Evolutionary conservation across 148 eudicot species (phyloP).

Genomic region (Beta vulgaris): DNA sequence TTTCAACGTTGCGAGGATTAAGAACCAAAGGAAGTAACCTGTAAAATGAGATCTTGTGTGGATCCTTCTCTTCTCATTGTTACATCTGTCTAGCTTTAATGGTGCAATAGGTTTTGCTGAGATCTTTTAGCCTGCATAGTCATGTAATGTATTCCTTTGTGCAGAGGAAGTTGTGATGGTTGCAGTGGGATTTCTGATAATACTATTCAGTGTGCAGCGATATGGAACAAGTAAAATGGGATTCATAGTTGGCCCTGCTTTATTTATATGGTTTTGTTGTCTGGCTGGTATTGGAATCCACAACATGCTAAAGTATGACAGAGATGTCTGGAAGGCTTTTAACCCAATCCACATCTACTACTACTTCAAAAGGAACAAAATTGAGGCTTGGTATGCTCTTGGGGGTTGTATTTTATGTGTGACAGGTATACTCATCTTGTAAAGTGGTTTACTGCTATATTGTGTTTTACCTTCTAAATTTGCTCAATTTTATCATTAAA

Average conservation of each 20-base stretch:
- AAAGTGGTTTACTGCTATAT: not conserved
- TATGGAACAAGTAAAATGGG: conserved; percentile 99
- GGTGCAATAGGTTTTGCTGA: conserved; percentile 3
- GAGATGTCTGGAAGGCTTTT: conserved; percentile 76
- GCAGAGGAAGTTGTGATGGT: conserved; percentile 89
- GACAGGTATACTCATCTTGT: conserved; percentile 55
- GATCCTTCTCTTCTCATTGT: not conserved
- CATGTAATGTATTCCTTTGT: conserved; percentile 21
- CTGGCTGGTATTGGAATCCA: conserved; percentile 84
- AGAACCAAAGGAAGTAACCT: no score
- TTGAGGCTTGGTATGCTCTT: conserved; percentile 91
- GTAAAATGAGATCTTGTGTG: not conserved
- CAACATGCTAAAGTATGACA: conserved; percentile 79
- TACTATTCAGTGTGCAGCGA: conserved; percentile 85
- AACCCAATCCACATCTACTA: conserved; percentile 90
- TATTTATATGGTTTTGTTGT: conserved; percentile 93
- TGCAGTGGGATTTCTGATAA: conserved; percentile 75
- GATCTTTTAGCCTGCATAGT: conserved; percentile 2
- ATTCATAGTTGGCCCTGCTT: conserved; percentile 88
- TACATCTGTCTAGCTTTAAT: not conserved
- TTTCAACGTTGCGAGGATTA: no score
- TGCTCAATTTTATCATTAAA: not conserved
- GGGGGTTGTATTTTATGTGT: conserved; percentile 96
- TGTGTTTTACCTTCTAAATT: not conserved
- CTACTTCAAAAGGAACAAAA: conserved; percentile 75